Evolutionary conservation across 176 grass and related monocot genomes (phyloP).

Genomic region (Paspalum vaginatum): DNA sequence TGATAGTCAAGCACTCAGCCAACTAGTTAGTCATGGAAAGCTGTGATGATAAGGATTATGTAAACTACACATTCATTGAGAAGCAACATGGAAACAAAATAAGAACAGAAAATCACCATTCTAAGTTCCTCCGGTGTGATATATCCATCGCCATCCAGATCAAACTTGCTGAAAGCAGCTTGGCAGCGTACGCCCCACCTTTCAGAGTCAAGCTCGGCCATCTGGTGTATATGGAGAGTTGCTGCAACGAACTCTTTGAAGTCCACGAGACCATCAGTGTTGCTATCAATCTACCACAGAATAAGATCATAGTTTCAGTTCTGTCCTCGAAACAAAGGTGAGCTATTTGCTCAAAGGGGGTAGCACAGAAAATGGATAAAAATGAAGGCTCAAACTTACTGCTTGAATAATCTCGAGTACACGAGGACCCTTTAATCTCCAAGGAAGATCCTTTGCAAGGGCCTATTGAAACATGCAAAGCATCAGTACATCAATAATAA

Average conservation of each 20-base stretch:
- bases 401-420: slow-evolving; percentile 94
- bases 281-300: slow-evolving; percentile 77
- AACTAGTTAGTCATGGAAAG: slow-evolving; percentile 11
- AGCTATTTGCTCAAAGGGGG: slow-evolving; percentile 4
- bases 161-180: slow-evolving; percentile 93
- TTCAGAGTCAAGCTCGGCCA: slow-evolving; percentile 90
- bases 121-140: slow-evolving; percentile 98
- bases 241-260: slow-evolving; percentile 95
- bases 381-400: slow-evolving; percentile 52
- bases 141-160: slow-evolving; percentile 93
- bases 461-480: slow-evolving; percentile 55
- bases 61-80: neutral
- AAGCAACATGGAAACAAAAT: slow-evolving; percentile 31
- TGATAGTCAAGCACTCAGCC: neutral
- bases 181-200: slow-evolving; percentile 82
- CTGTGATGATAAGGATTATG: slow-evolving; percentile 8
- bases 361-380: neutral
- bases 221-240: slow-evolving; percentile 95
- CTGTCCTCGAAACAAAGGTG: slow-evolving; percentile 5
- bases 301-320: slow-evolving; percentile 41
- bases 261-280: slow-evolving; percentile 97
- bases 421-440: slow-evolving; percentile 87
- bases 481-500: slow-evolving; percentile 26
- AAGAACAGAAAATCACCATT: slow-evolving; percentile 69
- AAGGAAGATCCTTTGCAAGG: slow-evolving; percentile 96